phyloP scores from a whole-genome alignment of 148 eudicot genomes.

The Dysphania ambrosioides region DNA sequence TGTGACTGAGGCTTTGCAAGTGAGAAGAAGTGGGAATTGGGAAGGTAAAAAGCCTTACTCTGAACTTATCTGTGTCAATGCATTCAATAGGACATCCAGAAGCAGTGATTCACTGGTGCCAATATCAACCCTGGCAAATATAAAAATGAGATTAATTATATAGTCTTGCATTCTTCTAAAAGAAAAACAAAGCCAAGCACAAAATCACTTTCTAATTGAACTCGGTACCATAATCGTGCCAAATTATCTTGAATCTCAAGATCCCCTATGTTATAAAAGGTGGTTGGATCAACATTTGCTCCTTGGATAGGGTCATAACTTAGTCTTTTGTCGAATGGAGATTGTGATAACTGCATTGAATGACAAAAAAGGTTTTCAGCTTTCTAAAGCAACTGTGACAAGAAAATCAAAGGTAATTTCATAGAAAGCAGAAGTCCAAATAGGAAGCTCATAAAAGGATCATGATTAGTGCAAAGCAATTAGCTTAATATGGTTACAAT shows the following conservation, averaged over 20 bases:
- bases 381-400: not conserved
- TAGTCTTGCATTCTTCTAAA: slow-evolving; percentile 2
- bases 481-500: not conserved
- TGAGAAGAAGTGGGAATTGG: not conserved
- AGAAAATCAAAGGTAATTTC: not conserved
- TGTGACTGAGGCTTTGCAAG: not conserved
- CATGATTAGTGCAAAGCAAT: too few species aligned
- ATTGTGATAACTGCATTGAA: slow-evolving; percentile 66
- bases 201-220: slow-evolving; percentile 3
- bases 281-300: slow-evolving; percentile 83
- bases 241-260: slow-evolving; percentile 88
- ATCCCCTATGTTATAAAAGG: slow-evolving; percentile 91
- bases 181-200: not conserved
- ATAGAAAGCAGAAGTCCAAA: not conserved
- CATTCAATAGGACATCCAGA: slow-evolving; percentile 74
- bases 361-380: slow-evolving; percentile 14
- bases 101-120: slow-evolving; percentile 80
- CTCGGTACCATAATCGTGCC: slow-evolving; percentile 80
- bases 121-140: slow-evolving; percentile 75
- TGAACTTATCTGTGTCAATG: slow-evolving; percentile 82
- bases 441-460: not conserved
- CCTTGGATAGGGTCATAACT: slow-evolving; percentile 83
- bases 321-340: slow-evolving; percentile 69
- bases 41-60: slow-evolving; percentile 58
- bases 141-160: not conserved